Evolutionary conservation across 192 early-diverging fungal genomes (phyloP).

Genomic region (Linnemannia exigua): DNA sequence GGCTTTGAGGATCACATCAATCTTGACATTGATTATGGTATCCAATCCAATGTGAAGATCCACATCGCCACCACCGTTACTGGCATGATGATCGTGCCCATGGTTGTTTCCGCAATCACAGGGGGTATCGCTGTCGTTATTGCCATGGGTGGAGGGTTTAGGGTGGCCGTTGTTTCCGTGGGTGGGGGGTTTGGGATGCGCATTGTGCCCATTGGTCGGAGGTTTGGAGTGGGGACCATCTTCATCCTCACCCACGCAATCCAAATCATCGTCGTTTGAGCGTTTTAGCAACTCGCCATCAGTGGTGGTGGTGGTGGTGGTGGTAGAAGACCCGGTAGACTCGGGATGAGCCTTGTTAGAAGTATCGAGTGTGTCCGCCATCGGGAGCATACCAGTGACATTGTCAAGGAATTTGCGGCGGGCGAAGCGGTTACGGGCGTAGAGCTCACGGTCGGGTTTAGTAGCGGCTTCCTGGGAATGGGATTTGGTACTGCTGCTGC

Average conservation of each 20-base stretch:
- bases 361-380: not conserved
- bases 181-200: not conserved
- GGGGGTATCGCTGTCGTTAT: not conserved
- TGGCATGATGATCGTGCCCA: not conserved
- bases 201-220: not conserved
- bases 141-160: not conserved
- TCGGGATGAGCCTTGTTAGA: not conserved
- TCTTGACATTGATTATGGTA: slow-evolving; percentile 18
- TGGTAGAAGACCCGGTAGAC: not conserved
- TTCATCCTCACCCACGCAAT: not conserved
- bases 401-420: not conserved
- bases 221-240: not conserved
- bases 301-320: no score
- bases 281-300: not conserved
- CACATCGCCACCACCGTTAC: not conserved
- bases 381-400: not conserved
- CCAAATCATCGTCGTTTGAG: not conserved
- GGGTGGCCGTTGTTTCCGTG: not conserved
- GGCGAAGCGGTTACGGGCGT: slow-evolving; percentile 13
- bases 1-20: slow-evolving; percentile 13
- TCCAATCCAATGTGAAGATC: not conserved
- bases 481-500: not conserved
- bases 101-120: not conserved
- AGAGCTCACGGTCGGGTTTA: slow-evolving; percentile 4
- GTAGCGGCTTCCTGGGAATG: not conserved